phyloP scores from a whole-genome alignment of 208 protist genomes.

The Crithidia expoeki region DNA sequence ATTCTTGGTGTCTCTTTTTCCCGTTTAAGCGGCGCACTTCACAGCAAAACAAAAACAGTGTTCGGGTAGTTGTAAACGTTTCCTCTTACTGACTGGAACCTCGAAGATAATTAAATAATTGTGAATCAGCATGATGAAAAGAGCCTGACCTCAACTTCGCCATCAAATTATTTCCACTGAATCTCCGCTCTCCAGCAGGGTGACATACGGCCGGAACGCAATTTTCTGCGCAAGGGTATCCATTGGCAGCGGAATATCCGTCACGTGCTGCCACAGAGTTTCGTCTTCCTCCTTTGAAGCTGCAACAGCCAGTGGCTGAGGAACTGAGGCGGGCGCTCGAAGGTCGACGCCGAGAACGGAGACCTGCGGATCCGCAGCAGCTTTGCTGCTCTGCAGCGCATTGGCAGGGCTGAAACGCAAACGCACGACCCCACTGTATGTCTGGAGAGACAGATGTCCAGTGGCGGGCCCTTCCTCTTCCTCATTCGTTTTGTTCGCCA shows the following conservation, averaged over 20 bases:
- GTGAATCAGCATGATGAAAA: too few species aligned
- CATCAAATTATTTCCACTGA: constrained; percentile 36
- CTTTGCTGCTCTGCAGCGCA: neutral
- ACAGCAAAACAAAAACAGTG: too few species aligned
- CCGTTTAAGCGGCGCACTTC: too few species aligned
- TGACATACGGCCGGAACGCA: constrained; percentile 64
- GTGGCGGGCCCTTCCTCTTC: neutral
- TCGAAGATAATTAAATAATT: too few species aligned
- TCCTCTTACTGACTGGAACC: too few species aligned
- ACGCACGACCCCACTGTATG: constrained; percentile 6
- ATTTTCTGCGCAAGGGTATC: constrained; percentile 16
- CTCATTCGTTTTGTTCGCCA: neutral
- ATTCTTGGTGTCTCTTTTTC: too few species aligned
- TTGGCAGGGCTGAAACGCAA: constrained; percentile 4
- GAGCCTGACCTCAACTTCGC: too few species aligned
- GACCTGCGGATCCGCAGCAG: neutral
- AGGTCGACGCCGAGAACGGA: constrained; percentile 3
- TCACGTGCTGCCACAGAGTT: constrained; percentile 35
- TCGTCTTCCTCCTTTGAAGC: neutral
- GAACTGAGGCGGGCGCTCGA: neutral
- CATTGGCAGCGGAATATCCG: constrained; percentile 27
- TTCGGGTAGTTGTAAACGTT: too few species aligned
- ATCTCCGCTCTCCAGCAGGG: constrained; percentile 62
- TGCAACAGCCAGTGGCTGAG: neutral
- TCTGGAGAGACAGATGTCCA: neutral